These are phyloP conservation scores for Phlyctochytrium planicorne DNA, from an alignment of 192 early-diverging fungal genomes.

Conservation along the genomic window DNA sequence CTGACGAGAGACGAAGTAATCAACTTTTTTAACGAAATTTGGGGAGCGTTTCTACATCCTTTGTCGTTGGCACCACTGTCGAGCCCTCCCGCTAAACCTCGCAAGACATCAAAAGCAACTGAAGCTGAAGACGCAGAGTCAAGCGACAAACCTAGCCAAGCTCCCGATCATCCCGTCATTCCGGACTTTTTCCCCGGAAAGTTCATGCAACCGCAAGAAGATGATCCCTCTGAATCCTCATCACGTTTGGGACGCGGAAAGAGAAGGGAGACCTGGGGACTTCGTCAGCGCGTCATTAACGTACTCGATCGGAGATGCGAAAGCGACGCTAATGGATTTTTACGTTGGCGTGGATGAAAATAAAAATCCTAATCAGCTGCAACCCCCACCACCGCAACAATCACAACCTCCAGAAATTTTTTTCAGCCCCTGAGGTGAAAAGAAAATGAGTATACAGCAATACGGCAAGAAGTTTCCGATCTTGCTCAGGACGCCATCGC, in stretches of 20 bases:
- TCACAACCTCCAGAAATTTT: no score
- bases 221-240: background rate
- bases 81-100: background rate
- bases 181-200: no score
- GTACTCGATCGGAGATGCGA: background rate
- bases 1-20: slow-evolving; percentile 15
- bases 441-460: slow-evolving; percentile 49
- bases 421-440: no score
- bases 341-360: no score
- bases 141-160: no score
- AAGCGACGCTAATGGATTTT: background rate
- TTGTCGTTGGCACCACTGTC: slow-evolving; percentile 2
- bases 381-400: no score
- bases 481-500: slow-evolving; percentile 53
- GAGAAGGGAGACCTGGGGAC: slow-evolving; percentile 19
- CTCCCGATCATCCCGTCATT: no score
- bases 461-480: slow-evolving; percentile 65
- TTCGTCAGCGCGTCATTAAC: slow-evolving; percentile 16
- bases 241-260: background rate
- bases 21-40: slow-evolving; percentile 7
- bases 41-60: slow-evolving; percentile 20
- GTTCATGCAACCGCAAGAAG: background rate
- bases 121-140: no score
- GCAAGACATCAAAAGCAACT: no score
- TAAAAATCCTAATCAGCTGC: no score